Conservation (phyloP, 2,329 filamentous ascomycete species). For the Epicoccum nigrum region DNA sequence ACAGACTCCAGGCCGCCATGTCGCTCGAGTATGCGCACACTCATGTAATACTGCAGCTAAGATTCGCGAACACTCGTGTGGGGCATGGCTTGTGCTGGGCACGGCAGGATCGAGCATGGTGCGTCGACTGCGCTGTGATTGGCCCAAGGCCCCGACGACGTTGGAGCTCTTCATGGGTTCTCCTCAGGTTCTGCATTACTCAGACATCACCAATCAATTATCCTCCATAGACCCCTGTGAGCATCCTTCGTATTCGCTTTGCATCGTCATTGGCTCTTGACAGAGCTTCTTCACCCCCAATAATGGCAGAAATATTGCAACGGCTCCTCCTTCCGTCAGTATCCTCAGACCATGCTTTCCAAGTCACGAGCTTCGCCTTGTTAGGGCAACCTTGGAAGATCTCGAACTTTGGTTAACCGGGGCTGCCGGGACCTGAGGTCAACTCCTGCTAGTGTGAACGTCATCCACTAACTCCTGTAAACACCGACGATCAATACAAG, state of each 20-base stretch:
- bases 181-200: slow-evolving; percentile 32
- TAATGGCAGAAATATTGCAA: background rate
- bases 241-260: slow-evolving; percentile 1
- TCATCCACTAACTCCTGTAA: slow-evolving; percentile 1
- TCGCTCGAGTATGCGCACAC: background rate
- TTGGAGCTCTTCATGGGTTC: slow-evolving; percentile 1
- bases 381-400: background rate
- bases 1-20: background rate
- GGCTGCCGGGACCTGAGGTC: background rate
- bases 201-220: slow-evolving; percentile 42
- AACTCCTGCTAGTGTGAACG: background rate
- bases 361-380: background rate
- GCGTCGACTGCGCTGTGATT: slow-evolving; percentile 1
- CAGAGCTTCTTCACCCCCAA: background rate
- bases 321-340: background rate
- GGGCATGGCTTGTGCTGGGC: slow-evolving; percentile 9
- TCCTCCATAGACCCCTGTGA: background rate
- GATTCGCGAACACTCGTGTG: slow-evolving; percentile 5
- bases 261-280: too few relatives aligned
- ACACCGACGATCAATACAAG: background rate
- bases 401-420: slow-evolving; percentile 1
- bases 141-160: background rate
- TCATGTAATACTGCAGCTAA: background rate
- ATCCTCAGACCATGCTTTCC: background rate
- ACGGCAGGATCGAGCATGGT: slow-evolving; percentile 8